Evolutionary conservation across 768 basidiomycete species (phyloP).

Genomic region (Lenzites betulinus): DNA sequence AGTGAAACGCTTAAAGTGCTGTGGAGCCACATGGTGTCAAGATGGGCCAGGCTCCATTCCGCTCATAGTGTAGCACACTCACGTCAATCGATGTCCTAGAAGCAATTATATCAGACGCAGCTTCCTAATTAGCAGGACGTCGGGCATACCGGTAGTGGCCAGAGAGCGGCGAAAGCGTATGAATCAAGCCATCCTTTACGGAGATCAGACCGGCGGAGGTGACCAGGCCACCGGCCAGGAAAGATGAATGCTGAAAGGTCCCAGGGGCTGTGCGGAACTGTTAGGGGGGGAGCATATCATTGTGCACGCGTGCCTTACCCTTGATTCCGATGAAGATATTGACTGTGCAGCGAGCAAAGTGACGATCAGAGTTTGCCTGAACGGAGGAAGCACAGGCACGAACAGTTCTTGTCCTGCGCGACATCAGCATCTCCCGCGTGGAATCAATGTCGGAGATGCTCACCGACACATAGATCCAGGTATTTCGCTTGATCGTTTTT

Average conservation of each 20-base stretch:
- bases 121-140: no score
- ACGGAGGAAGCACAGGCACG: constrained; percentile 18
- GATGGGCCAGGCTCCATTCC: no score
- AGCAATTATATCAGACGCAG: neutral
- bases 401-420: constrained; percentile 56
- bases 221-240: constrained; percentile 57
- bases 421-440: constrained; percentile 1
- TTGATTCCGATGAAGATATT: constrained; percentile 73
- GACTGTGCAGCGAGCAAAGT: constrained; percentile 35
- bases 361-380: neutral
- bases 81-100: constrained; percentile 56
- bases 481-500: constrained; percentile 60
- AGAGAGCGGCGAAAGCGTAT: constrained; percentile 62
- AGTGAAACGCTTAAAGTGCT: constrained; percentile 65
- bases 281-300: neutral
- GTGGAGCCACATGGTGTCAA: neutral
- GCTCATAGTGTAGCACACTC: neutral
- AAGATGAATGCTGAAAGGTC: constrained; percentile 67
- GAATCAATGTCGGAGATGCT: constrained; percentile 18
- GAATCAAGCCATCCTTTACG: constrained; percentile 60
- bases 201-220: constrained; percentile 68
- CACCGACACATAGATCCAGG: constrained; percentile 72
- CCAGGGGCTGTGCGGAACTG: constrained; percentile 41
- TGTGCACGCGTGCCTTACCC: constrained; percentile 30
- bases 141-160: constrained; percentile 55